Evolutionary conservation across 805 yeast genomes (phyloP), one percentile per base, ranked within the genome.

Genomic region (Candida vartiovaarae): DNA sequence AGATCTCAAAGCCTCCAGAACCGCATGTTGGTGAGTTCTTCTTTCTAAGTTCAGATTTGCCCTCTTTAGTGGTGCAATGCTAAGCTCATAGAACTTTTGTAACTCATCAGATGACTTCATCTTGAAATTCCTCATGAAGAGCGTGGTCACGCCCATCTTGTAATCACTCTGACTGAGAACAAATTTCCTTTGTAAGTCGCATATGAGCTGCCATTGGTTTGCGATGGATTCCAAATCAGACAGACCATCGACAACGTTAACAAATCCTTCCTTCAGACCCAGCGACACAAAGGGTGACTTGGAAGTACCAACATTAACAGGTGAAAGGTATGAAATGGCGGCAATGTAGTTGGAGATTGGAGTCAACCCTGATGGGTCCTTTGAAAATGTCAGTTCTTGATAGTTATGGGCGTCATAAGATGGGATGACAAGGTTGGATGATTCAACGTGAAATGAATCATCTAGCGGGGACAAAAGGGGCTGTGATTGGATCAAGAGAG

Each of bases 181-280:
- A 38, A 49, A 49, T 29, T 44, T 39, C 6, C 15, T 7, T 24
- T 49, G 52, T 4, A 46, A 39, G 26, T 24, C 29, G n/a, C 29
- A 30, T 7, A 49, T 43, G 8, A 49, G 8, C 40, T 49, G 52
- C 52, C 49, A 46, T 26, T 49, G 52, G 31, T 49, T 49, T 29
- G 44, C 24, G 8, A 49, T 30, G 11, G 39, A 36, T 29, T 49
- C 52, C 32, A 49, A 29, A 32, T 49, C 48, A 40, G 37, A 45
- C 8, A 49, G 32, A 6, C 41, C 37, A 5, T 45, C 44, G 34
- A 40, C 38, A 2, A 46, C 30, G 11, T 41, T 39, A 30, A 26
- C 25, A 31, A 37, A 40, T 1, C 52, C 52, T 4, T 29, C 41
- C 7, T 36, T 28, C 4, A 49, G 38, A 2, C 52, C 52, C 24